Percentiles rank a stretch among this genome's conserved stretches.
Evolutionary conservation across 2,329 filamentous ascomycete genomes (phyloP).

Genomic region (Alternaria rosae): DNA sequence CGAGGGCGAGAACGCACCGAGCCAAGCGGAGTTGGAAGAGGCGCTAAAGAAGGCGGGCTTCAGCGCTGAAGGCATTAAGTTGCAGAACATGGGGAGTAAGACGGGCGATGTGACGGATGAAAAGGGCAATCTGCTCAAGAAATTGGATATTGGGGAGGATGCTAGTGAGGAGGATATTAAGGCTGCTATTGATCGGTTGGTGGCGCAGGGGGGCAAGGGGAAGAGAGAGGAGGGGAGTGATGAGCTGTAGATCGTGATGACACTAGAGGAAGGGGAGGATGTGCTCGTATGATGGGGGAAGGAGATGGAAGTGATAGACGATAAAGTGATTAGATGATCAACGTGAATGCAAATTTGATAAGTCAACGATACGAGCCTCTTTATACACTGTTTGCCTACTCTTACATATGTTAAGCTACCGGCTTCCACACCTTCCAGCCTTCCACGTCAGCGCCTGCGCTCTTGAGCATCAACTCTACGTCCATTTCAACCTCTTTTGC

Average conservation of each 20-base stretch:
- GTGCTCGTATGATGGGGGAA: too few relatives aligned
- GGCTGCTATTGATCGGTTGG: conserved; percentile 55
- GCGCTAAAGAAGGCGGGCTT: conserved; percentile 44
- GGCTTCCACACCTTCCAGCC: not conserved
- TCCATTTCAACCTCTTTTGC: not conserved
- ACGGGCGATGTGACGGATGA: conserved; percentile 1
- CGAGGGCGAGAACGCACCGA: conserved; percentile 30
- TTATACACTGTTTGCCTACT: too few relatives aligned
- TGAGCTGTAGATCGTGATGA: conserved; percentile 25
- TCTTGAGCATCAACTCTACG: not conserved
- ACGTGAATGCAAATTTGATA: too few relatives aligned
- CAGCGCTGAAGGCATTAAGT: conserved; percentile 35
- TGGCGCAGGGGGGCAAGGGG: conserved; percentile 2
- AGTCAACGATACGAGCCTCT: too few relatives aligned
- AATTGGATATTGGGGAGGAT: conserved; percentile 32
- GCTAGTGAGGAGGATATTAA: conserved; percentile 55
- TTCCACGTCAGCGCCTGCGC: too few relatives aligned
- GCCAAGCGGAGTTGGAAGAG: conserved; percentile 40
- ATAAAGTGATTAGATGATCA: too few relatives aligned
- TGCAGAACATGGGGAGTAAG: conserved; percentile 24
- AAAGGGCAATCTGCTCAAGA: conserved; percentile 30
- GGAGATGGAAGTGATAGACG: too few relatives aligned
- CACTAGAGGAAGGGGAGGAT: too few relatives aligned
- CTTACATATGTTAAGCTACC: too few relatives aligned
- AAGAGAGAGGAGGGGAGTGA: conserved; percentile 24